Evolutionary conservation across 371 early-diverging fungal genomes (phyloP), one percentile per base, ranked within the genome.

Genomic region (Mortierella sp.): DNA sequence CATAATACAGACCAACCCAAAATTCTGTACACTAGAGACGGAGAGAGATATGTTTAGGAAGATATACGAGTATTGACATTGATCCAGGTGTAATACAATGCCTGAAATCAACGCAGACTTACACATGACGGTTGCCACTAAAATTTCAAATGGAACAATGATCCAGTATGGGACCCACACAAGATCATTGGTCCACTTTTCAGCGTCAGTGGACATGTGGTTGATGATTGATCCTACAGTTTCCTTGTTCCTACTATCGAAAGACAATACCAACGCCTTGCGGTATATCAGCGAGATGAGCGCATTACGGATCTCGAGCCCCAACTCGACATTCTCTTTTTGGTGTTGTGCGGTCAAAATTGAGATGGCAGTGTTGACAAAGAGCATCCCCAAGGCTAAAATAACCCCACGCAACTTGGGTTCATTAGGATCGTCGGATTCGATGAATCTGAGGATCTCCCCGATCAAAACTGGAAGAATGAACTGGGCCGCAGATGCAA

Each of bases 251-350:
- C 72, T 58, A 9, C 69, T 89, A 2, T 86, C 85, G 69, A 92
- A 95, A 21, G 95, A 94, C n/a, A 98, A 88, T 7, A 87, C 83
- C 72, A 97, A 77, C 0, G 95, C 87, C 82, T 98, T 97, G 79
- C 90, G 90, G 80, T 97, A 98, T 52, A 98, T 92, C 33, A 95
- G 89, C 0, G 96, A 91, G 7, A 94, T 89, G 61, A 95, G 78
- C 13, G 94, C 96, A 55, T 94, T 87, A 41, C 94, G 91, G 11
- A 94, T 38, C 40, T 52, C 21, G 19, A 64, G 24, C 0, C 60
- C 71, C 48, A 67, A 7, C 45, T 70, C 67, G 36, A 59, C 21
- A 16, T 58, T 4, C 45, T 50, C 52, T 24, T 64, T 58, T n/a
- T 75, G 69, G 32, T 45, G 45, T 66, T 83, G 77, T 66, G 55